Conservation (phyloP, 495 filamentous ascomycete genomes). For the Collariella sp. region DNA sequence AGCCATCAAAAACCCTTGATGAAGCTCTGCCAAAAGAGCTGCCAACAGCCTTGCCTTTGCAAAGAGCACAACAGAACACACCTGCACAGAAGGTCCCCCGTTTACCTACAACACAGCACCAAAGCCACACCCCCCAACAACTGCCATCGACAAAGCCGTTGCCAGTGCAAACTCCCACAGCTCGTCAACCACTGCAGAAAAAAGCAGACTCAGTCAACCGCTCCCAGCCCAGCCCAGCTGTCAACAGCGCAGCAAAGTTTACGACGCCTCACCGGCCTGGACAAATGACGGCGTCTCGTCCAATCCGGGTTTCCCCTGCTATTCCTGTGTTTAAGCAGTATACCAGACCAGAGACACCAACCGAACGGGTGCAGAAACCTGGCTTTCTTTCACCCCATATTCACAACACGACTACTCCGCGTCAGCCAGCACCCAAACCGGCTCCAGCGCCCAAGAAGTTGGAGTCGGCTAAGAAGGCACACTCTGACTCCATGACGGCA, state of each 20-base stretch:
- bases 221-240: neutral
- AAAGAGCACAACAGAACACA: neutral
- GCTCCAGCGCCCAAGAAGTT: neutral
- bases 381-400: slow-evolving; percentile 12
- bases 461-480: neutral
- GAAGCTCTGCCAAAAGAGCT: too few relatives aligned
- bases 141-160: neutral
- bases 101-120: neutral
- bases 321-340: slow-evolving; percentile 9
- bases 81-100: neutral
- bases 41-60: neutral
- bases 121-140: neutral
- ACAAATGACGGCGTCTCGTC: neutral
- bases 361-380: slow-evolving; percentile 4
- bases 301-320: neutral
- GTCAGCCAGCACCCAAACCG: neutral
- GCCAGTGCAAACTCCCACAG: neutral
- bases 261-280: neutral
- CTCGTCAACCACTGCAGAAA: neutral
- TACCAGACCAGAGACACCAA: neutral
- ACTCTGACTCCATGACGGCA: neutral
- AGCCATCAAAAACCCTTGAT: neutral
- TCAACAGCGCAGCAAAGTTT: neutral
- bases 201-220: neutral
- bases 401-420: neutral